phyloP scores from a whole-genome alignment of 148 eudicot genomes.

The Chenopodium suecicum region DNA sequence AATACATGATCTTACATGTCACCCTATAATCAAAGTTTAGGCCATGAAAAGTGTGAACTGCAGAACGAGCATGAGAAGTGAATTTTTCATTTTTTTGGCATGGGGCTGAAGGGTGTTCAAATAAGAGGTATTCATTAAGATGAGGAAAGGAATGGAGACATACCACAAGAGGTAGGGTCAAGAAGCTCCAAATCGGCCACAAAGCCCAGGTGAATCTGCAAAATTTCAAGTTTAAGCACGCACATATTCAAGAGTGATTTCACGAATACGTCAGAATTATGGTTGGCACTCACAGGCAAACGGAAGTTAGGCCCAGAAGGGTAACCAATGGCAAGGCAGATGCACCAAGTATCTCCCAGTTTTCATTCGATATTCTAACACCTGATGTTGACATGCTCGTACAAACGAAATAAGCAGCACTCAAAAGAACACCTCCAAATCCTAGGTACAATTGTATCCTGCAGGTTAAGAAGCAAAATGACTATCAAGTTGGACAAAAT shows the following conservation, averaged over 20 bases:
- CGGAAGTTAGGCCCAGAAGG: slow-evolving; percentile 65
- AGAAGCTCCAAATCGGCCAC: slow-evolving; percentile 62
- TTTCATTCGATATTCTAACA: slow-evolving; percentile 59
- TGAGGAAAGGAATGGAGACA: not conserved
- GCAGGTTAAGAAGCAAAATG: slow-evolving; percentile 30
- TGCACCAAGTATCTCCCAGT: slow-evolving; percentile 63
- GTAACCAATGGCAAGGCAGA: slow-evolving; percentile 73
- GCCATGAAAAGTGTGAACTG: slow-evolving; percentile 94
- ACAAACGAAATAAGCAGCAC: slow-evolving; percentile 54
- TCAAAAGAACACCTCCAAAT: slow-evolving; percentile 54
- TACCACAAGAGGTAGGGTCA: slow-evolving; percentile 56
- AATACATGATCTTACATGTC: slow-evolving; percentile 33
- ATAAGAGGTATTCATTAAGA: not conserved
- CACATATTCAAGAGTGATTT: not conserved
- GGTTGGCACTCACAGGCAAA: slow-evolving; percentile 72
- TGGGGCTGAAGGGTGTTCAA: not conserved
- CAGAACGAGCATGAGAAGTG: slow-evolving; percentile 12
- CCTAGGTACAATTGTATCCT: slow-evolving; percentile 83
- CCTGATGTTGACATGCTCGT: slow-evolving; percentile 59
- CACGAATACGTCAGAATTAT: slow-evolving; percentile 6
- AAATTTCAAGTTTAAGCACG: slow-evolving; percentile 20
- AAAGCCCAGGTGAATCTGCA: slow-evolving; percentile 69
- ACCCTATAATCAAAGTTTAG: slow-evolving; percentile 53
- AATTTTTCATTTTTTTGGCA: not conserved
- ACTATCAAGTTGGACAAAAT: not conserved